Base-by-base conservation (phyloP, 2,329 filamentous ascomycete species). In the Thielaviopsis punctulata region DNA sequence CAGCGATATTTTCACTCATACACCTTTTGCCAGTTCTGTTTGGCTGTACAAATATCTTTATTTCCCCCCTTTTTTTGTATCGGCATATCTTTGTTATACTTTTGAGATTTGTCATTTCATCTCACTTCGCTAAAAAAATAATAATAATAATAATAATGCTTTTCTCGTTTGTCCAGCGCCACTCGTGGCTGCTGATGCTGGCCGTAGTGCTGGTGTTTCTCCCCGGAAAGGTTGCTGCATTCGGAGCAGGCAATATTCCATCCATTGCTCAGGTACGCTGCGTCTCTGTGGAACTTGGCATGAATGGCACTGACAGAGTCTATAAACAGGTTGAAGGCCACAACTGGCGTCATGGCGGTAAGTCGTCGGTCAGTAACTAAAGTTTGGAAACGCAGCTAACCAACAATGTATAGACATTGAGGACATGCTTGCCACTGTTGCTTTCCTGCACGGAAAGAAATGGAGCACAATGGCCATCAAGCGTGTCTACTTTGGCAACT, bases 401-500 rank as follows among this genome's bases (percentile, higher is more conserved):
- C 24, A 22, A 18, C 23, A 13, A 47, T 9, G 24, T 24, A 8
- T 52, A 76, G 84, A 88, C 63, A 87, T 88, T 57, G 83, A 88
- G 69, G 86, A 90, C 65, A 80, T 86, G 68, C 77, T 92, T 60
- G 83, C 85, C 65, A 84, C 79, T 5, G 68, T 90, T 58, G 77
- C 82, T 25, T 89, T 86, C 60, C 73, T 90, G 54, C 75, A 82
- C 57, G 85, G 85, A 54, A 86, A 88, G 63, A 90, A 90, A 69
- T 92, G 86, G 86, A 85, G 83, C 1, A 79, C 79, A 13, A 80
- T 85, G 71, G 77, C 85, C 67, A 74, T 90, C 51, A 83, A 84
- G 66, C 75, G 84, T 52, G 81, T 82, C 25, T 90, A 88, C 67
- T 90, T 90, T 69, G 85, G 86, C 54, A 92, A 92, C 66, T 92